Percentiles rank a stretch among this genome's conserved stretches.
Conservation (phyloP, 345 rosid genomes). For the Brassica rapa region DNA sequence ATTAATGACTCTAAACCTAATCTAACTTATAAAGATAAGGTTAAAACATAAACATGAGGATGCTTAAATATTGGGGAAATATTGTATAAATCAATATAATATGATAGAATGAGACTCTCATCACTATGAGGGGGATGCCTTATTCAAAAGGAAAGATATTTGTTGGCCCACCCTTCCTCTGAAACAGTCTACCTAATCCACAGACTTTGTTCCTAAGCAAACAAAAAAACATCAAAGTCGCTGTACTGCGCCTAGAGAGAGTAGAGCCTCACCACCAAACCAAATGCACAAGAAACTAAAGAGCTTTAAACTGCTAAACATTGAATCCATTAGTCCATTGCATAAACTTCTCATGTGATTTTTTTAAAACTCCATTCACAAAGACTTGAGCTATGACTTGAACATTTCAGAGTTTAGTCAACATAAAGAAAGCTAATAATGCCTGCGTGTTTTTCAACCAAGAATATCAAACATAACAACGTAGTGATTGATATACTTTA, state of each 20-base stretch:
- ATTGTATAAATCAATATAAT: neutral
- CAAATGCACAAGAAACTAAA: conserved; percentile 13
- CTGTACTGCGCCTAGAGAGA: neutral
- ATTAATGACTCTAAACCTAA: neutral
- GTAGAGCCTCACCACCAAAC: conserved; percentile 32
- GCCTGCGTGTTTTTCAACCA: conserved; percentile 18
- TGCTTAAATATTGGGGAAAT: neutral
- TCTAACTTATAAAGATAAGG: neutral
- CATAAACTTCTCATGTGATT: neutral
- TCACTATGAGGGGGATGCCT: neutral
- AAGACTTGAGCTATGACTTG: neutral
- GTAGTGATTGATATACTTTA: neutral
- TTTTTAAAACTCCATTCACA: neutral
- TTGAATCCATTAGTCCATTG: conserved; percentile 1
- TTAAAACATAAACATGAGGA: neutral
- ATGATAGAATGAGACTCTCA: conserved; percentile 5
- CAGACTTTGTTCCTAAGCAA: conserved; percentile 36
- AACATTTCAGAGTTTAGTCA: neutral
- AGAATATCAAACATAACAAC: conserved; percentile 11
- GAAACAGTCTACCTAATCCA: conserved; percentile 43
- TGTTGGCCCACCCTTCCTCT: conserved; percentile 32
- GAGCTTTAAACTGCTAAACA: neutral
- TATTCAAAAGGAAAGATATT: conserved; percentile 26
- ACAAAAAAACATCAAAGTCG: neutral
- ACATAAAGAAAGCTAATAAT: neutral